Percentiles rank a stretch among this genome's conserved stretches.
Evolutionary conservation across 1,139 yeast species (phyloP).

Genomic region (Taiozyma sp.): DNA sequence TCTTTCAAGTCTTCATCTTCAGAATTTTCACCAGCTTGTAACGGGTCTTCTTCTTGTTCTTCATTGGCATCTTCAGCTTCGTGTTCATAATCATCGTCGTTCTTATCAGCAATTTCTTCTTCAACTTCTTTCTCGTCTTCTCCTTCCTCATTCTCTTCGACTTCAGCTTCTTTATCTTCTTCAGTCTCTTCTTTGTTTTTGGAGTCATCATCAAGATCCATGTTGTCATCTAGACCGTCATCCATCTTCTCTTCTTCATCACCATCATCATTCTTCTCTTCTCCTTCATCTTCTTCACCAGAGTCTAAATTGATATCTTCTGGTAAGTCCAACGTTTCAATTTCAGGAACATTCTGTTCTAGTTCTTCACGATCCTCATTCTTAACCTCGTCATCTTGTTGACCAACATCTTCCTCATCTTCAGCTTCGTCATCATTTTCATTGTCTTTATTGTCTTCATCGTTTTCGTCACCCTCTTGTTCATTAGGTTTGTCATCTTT

Average conservation of each 20-base stretch:
- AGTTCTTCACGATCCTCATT: slow-evolving; percentile 68
- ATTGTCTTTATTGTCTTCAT: slow-evolving; percentile 57
- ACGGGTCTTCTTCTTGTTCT: slow-evolving; percentile 23
- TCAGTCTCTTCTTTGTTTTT: slow-evolving; percentile 27
- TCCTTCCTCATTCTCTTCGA: slow-evolving; percentile 29
- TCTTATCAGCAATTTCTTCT: slow-evolving; percentile 27
- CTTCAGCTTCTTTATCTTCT: slow-evolving; percentile 29
- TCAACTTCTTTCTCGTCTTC: slow-evolving; percentile 29
- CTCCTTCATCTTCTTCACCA: slow-evolving; percentile 52
- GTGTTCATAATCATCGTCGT: slow-evolving; percentile 29
- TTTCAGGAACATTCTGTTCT: slow-evolving; percentile 71
- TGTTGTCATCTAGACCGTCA: slow-evolving; percentile 23
- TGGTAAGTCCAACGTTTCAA: slow-evolving; percentile 76
- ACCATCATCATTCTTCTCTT: slow-evolving; percentile 33
- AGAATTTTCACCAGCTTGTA: slow-evolving; percentile 26
- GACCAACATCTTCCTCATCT: slow-evolving; percentile 65
- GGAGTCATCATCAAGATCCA: slow-evolving; percentile 25
- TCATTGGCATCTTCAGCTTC: slow-evolving; percentile 25
- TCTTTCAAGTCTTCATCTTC: slow-evolving; percentile 28
- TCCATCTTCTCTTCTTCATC: slow-evolving; percentile 29
- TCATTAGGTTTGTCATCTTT: slow-evolving; percentile 41
- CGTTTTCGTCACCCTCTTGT: slow-evolving; percentile 48
- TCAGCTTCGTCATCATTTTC: slow-evolving; percentile 50
- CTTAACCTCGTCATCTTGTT: slow-evolving; percentile 72
- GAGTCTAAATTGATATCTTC: slow-evolving; percentile 82